Base-by-base conservation (phyloP, 2,329 filamentous ascomycete genomes). In the Orbilia oligospora region DNA sequence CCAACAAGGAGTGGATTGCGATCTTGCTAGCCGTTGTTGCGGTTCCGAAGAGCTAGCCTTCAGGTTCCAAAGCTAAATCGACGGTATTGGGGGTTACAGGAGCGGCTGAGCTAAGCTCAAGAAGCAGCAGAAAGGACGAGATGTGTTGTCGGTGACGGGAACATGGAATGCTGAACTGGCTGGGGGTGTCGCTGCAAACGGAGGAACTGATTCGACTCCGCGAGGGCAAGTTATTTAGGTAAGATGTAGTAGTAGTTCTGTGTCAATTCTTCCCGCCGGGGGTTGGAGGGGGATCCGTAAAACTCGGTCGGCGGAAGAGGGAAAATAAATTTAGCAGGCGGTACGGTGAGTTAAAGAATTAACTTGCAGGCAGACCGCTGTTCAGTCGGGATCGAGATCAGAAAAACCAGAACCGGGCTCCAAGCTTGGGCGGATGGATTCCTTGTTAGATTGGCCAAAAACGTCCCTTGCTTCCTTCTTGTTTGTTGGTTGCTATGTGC, bases 71-170 rank as follows among this genome's bases (percentile, higher is more conserved):
- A 55, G 36, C 56, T 61, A 65, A 46, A 56, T 61, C 56, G 36
- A 61, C 3, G 36, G 56, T 55, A 67, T 63, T 51, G 48, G 44
- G 27, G 36, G 16, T 16, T 44, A 20, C 16, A 33, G 33, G 49
- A 67, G 64, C 75, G 68, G 75, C 75, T 78, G 75, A 78, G 75
- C 75, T 78, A 78, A 71, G 75, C 75, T 78, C 75, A 63, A 69
- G 75, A 49, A 69, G 68, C 66, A 58, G 61, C 67, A 71, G 67
- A 51, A 53, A 67, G 22, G 66, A 71, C 75, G 38, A 49, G 51
- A 78, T 78, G 75, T 78, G 75, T 78, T 78, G 75, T 78, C 75
- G 61, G 63, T 72, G 75, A 67, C 63, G 64, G 68, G 75, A 65
- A 78, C 75, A 78, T 78, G 75, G 75, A 78, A 78, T 72, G 68